Base-by-base conservation (phyloP, 495 filamentous ascomycete genomes). In the Neurospora sp. region DNA sequence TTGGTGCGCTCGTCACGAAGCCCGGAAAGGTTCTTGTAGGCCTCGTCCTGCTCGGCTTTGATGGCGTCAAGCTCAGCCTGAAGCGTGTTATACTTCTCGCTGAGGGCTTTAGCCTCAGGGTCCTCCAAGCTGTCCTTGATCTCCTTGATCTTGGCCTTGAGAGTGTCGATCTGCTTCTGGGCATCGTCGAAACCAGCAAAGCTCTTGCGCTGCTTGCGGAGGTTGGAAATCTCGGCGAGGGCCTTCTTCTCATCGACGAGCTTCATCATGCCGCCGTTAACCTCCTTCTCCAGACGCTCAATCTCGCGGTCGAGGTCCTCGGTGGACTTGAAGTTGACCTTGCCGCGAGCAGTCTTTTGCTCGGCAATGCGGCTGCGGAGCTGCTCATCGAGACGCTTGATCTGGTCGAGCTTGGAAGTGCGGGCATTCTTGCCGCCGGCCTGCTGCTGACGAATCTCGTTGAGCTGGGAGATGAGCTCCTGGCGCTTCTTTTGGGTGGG, bases 231-330 rank as follows among this genome's bases (percentile, higher is more conserved):
- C 75, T 97, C 93, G 22, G 87, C 81, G 1, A 98, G 85, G 6
- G 94, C 92, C 87, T 97, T 98, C 87, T 93, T 95, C 88, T 98
- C 96, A 74, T 98, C 96, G 4, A 98, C 96, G 71, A 99, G 81
- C 78, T 93, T 96, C 90, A 98, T 92, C 75, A 87, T 91, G 65
- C 94, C 93, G 69, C 89, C 87, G 80, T 96, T 92, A 72, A 98
- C 94, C 72, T 93, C 87, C 82, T 89, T 90, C 71, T 97, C 93
- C 68, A 97, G 89, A 18, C 85, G 85, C 40, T 88, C 85, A 75
- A 99, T 94, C 80, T 93, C 89, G 27, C 84, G 85, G 80, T 98
- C 94, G 69, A 98, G 83, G 48, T 98, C 96, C 42, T 95, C 94
- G 70, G 91, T 88, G 74, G 83, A 92, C 88, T 94, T 97, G 88